These are phyloP conservation scores for Terana coerulea DNA, from an alignment of 768 basidiomycete species.

Conservation along the genomic window DNA sequence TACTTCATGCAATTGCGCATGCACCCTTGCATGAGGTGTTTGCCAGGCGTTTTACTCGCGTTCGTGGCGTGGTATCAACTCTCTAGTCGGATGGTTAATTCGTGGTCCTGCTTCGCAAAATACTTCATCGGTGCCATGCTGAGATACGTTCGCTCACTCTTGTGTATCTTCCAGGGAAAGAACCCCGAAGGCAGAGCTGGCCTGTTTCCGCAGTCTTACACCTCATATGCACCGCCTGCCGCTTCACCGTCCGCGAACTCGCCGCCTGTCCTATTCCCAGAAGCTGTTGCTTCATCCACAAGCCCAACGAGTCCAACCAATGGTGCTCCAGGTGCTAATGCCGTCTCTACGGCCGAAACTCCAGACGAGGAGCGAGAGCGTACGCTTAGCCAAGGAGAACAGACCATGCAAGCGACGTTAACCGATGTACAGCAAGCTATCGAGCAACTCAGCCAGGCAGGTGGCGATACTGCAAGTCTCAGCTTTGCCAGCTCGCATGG, in stretches of 20 bases:
- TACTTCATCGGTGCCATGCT: too few species aligned
- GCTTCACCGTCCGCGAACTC: slow-evolving; percentile 18
- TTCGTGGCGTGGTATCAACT: too few species aligned
- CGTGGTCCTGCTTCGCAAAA: too few species aligned
- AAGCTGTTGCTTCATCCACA: background rate
- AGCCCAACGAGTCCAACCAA: background rate
- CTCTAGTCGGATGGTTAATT: too few species aligned
- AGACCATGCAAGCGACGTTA: slow-evolving; percentile 83
- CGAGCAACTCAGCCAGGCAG: slow-evolving; percentile 69
- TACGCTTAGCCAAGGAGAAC: slow-evolving; percentile 22
- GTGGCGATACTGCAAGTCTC: slow-evolving; percentile 65
- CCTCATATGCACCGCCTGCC: slow-evolving; percentile 52
- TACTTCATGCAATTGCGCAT: too few species aligned
- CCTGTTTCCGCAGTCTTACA: slow-evolving; percentile 89
- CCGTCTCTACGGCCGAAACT: background rate
- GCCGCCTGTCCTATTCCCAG: slow-evolving; percentile 7
- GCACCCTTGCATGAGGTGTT: too few species aligned
- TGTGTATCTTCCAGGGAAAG: slow-evolving; percentile 57
- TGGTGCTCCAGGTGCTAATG: slow-evolving; percentile 1
- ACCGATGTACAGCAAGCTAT: slow-evolving; percentile 90
- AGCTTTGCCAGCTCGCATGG: slow-evolving; percentile 71
- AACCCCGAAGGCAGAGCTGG: slow-evolving; percentile 82
- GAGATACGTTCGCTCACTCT: slow-evolving; percentile 10
- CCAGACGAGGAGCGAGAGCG: slow-evolving; percentile 27
- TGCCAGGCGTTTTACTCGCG: too few species aligned